Conservation (phyloP, 78 protist genomes). For the Polysphondylium violaceum region DNA sequence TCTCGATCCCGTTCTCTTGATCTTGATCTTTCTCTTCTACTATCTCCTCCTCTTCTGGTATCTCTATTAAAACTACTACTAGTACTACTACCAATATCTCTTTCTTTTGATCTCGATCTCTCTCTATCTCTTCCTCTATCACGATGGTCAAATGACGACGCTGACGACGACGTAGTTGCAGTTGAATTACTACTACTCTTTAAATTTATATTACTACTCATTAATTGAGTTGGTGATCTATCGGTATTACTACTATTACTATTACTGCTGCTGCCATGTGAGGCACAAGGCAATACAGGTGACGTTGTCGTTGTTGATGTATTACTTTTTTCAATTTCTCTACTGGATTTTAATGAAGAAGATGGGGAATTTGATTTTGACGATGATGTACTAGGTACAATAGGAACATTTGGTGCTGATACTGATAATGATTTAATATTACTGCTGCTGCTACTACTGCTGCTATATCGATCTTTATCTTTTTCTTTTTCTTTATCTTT, state of each 20-base stretch:
- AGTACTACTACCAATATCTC: constrained; percentile 8
- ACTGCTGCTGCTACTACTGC: too few relatives aligned
- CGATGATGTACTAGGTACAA: too few relatives aligned
- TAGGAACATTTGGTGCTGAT: constrained; percentile 4
- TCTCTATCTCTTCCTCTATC: constrained; percentile 24
- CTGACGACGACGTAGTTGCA: neutral
- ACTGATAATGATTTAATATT: constrained; percentile 12
- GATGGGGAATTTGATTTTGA: neutral
- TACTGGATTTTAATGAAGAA: constrained; percentile 27
- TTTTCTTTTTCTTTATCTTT: too few relatives aligned
- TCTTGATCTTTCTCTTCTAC: constrained; percentile 1
- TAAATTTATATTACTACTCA: neutral
- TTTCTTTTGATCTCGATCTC: neutral
- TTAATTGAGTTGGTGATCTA: neutral
- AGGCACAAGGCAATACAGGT: constrained; percentile 4
- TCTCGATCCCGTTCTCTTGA: constrained; percentile 25
- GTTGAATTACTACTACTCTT: neutral
- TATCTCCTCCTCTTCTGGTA: neutral
- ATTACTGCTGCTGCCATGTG: neutral
- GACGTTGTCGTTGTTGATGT: constrained; percentile 9
- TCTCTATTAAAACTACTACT: too few relatives aligned
- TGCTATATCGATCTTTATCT: too few relatives aligned
- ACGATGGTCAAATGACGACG: constrained; percentile 10
- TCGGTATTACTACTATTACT: neutral
- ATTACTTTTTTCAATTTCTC: constrained; percentile 11